A percentile compares a stretch with the other conserved stretches of the same genome.
phyloP scores from a whole-genome alignment of 768 basidiomycete genomes.

The Holtermannia corniformis region DNA sequence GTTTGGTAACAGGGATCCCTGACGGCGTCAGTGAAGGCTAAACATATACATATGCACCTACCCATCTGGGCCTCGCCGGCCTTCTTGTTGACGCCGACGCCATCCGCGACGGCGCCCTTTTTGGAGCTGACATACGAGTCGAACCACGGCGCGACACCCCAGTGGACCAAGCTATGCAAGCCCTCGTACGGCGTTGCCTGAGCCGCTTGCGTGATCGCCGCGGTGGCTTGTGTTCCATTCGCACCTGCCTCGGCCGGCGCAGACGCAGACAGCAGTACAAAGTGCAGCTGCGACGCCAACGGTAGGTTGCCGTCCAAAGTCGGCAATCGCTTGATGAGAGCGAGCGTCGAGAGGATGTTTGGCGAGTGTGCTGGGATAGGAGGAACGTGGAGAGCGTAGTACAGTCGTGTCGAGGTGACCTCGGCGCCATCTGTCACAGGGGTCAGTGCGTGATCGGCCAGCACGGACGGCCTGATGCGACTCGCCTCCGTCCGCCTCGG shows the following conservation, averaged over 20 bases:
- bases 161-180: slow-evolving; percentile 86
- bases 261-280: slow-evolving; percentile 63
- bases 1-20: slow-evolving; percentile 96
- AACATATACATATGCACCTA: slow-evolving; percentile 20
- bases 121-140: slow-evolving; percentile 90
- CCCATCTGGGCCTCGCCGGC: slow-evolving; percentile 77
- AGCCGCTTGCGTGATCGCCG: slow-evolving; percentile 19
- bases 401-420: slow-evolving; percentile 12
- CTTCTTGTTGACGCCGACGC: slow-evolving; percentile 43
- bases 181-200: slow-evolving; percentile 69
- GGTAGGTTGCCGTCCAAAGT: slow-evolving; percentile 71
- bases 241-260: slow-evolving; percentile 15
- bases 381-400: slow-evolving; percentile 38
- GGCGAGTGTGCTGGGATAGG: slow-evolving; percentile 69
- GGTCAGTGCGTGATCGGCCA: neutral
- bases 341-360: slow-evolving; percentile 72
- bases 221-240: slow-evolving; percentile 15
- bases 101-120: slow-evolving; percentile 46
- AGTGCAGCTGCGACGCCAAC: slow-evolving; percentile 75
- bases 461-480: no score
- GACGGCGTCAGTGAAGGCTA: slow-evolving; percentile 7
- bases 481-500: slow-evolving; percentile 20
- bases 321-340: slow-evolving; percentile 84
- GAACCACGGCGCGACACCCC: slow-evolving; percentile 95
- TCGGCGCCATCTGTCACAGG: neutral